phyloP scores from a whole-genome alignment of 352 stramenopile genomes.

The Phytophthora pini region DNA sequence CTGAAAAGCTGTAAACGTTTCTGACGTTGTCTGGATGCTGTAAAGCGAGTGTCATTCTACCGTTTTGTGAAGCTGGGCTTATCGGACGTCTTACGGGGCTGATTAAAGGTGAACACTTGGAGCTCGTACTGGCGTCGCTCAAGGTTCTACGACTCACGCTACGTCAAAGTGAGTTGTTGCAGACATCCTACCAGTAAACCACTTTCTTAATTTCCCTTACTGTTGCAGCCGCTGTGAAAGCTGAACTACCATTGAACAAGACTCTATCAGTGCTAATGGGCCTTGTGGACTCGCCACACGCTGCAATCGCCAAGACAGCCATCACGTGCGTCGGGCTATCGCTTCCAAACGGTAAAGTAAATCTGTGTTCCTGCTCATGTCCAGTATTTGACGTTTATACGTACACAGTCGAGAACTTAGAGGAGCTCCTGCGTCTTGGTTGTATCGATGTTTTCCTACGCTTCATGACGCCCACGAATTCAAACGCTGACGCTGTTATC shows the following conservation, averaged over 20 bases:
- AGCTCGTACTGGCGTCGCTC: constrained; percentile 54
- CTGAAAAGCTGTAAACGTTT: not conserved
- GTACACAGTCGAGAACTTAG: constrained; percentile 55
- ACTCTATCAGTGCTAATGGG: constrained; percentile 54
- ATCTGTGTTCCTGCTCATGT: not conserved
- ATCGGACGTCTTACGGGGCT: constrained; percentile 44
- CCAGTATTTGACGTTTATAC: not conserved
- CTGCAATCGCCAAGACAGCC: constrained; percentile 51
- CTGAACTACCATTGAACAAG: constrained; percentile 33
- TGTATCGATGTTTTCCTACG: constrained; percentile 68
- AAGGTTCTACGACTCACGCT: constrained; percentile 63
- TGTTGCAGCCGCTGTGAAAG: constrained; percentile 45
- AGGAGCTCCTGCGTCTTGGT: constrained; percentile 52
- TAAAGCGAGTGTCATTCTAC: constrained; percentile 45
- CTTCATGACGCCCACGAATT: constrained; percentile 50
- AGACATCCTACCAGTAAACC: not conserved
- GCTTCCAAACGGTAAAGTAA: constrained; percentile 54
- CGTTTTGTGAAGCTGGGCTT: constrained; percentile 56
- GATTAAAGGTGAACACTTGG: constrained; percentile 34
- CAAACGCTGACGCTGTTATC: constrained; percentile 54
- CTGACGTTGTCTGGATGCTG: constrained; percentile 3
- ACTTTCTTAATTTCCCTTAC: not conserved
- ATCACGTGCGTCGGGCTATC: constrained; percentile 64
- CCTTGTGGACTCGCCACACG: constrained; percentile 45
- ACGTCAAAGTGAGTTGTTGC: constrained; percentile 41